Evolutionary conservation across 352 stramenopile species (phyloP), one percentile per base, ranked within the genome.

Genomic region (Peronospora destructor): DNA sequence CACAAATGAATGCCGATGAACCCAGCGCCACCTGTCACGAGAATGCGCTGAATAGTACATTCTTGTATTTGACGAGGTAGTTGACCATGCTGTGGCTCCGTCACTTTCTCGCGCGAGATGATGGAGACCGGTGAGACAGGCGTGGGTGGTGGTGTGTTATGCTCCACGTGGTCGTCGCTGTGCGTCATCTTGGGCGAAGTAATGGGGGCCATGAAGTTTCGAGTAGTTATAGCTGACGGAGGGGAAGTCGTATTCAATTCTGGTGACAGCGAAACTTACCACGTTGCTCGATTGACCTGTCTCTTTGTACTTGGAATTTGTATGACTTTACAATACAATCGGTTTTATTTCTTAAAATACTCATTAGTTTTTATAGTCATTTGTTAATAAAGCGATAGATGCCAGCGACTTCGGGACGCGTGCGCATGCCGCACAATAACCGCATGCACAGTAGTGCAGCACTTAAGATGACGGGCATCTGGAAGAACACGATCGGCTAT

Each of bases 381-480:
- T 36, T 36, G 30, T 14, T 13, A 8, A 35, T 14, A 35, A 4
- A 13, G 30, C 2, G 4, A 35, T 8, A 14, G 30, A 36, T 97
- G 89, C 86, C 86, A 48, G 81, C 91, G 13, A 86, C 78, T 16
- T 66, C 86, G 10, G 89, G 89, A 38, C 77, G 89, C 33, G 80
- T 95, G 66, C 84, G 91, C 47, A 98, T 98, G 91, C 95, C 95
- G 61, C 93, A 98, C 75, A 98, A 97, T 74, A 98, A 98, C 74
- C 87, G 92, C 61, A 95, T 98, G 76, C 90, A 92, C 61, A 97
- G 89, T 44, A 95, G 78, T 48, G 76, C 77, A 28, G 76, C 92
- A 48, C 83, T 98, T 6, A 92, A 97, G 76, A 98, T 97, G 71
- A 96, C 79, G 35, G 91, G 89, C 19, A 98, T 98, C 35, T 98